These are phyloP conservation scores for Leishmania guyanensis DNA, from an alignment of 208 protist genomes.

Conservation along the genomic window DNA sequence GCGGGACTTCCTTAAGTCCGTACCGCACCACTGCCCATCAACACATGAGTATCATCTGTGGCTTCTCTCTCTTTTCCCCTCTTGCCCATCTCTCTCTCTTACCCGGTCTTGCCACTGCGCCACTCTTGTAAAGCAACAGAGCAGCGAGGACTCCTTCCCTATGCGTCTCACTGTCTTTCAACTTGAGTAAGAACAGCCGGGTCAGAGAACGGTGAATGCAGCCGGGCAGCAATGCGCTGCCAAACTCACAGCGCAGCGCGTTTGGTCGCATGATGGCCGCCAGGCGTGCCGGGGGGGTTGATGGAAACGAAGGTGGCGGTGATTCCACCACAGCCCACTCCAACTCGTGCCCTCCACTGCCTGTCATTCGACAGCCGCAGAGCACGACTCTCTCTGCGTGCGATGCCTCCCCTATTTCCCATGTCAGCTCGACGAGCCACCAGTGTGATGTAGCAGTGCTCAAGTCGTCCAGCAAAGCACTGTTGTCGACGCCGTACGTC, in stretches of 20 bases:
- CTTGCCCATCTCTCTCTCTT: background rate
- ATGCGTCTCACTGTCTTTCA: background rate
- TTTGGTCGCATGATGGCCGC: constrained; percentile 22
- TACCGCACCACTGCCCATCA: background rate
- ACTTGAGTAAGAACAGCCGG: background rate
- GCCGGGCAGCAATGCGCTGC: background rate
- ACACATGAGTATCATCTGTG: background rate
- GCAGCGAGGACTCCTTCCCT: background rate
- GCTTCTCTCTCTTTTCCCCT: background rate
- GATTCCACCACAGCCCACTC: no score
- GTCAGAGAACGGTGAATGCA: background rate
- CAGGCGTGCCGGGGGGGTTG: constrained; percentile 1
- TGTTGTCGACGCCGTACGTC: constrained; percentile 10
- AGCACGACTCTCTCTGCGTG: background rate
- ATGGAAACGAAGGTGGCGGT: background rate
- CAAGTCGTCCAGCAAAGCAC: no score
- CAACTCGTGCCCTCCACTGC: background rate
- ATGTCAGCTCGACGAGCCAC: no score
- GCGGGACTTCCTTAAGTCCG: background rate
- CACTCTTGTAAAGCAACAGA: background rate
- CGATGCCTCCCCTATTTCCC: background rate
- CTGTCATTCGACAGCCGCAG: constrained; percentile 7
- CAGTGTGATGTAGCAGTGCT: background rate
- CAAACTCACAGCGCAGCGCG: constrained; percentile 4
- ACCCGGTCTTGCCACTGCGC: background rate